Base-by-base conservation (phyloP, 176 grass and related monocot genomes). In the Juncus inflexus region DNA sequence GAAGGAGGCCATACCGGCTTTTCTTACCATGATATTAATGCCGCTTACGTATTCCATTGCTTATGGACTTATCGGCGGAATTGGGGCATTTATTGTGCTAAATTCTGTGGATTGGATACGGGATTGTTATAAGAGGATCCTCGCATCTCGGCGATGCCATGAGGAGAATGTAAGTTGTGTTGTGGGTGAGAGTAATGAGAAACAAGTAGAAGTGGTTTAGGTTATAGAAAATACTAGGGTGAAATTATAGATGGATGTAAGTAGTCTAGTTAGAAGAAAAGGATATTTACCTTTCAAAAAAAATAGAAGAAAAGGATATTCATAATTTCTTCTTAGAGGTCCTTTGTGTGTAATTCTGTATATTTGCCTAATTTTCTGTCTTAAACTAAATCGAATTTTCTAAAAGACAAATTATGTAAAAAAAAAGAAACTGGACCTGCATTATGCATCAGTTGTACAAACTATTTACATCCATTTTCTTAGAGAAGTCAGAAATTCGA, bases 21-120 rank as follows among this genome's bases (percentile, higher is more conserved):
- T 90, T 75, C 64, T 90, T 1, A 90, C 87, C 58, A 77, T 90
- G 83, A 77, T 79, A 64, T 66, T 90, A 2, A 90, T 90, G 87
- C 83, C 87, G 12, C 83, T 90, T 0, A 81, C 80, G 47, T 90
- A 83, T 76, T 90, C 87, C 15, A 90, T 90, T 67, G 87, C 87
- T 57, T 67, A 90, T 37, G 87, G 87, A 38, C 79, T 90, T 71
- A 90, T 90, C 70, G 87, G 60, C 2, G 87, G 87, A 1, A 63
- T 86, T 0, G 87, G 13, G 3, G 55, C 79, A 3, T 86, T 80
- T 66, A 14, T 86, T 19, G 60, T 62, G 41, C 63, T 90, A 66
- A 74, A 90, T 65, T 81, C 60, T 5, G 70, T 66, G 15, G 80
- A 90, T 67, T 90, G 86, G 81, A 79, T 68, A 6, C 0, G 4